Conservation (phyloP, 345 rosid species). For the Gossypium raimondii region DNA sequence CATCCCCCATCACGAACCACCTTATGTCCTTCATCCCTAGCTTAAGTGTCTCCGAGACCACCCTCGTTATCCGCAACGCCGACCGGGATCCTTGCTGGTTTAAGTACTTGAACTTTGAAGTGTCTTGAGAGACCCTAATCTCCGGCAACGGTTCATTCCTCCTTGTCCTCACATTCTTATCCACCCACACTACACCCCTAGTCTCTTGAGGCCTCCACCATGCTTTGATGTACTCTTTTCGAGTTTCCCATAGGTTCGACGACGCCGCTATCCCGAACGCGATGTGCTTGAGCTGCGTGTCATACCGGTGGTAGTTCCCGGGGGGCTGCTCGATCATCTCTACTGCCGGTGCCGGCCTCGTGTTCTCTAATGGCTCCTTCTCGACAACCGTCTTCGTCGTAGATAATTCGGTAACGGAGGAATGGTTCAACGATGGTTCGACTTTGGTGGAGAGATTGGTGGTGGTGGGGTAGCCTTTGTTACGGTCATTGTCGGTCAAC, state of each 20-base stretch:
- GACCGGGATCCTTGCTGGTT: conserved; percentile 64
- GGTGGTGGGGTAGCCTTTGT: conserved; percentile 18
- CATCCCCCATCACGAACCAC: conserved; percentile 91
- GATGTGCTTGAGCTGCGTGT: conserved; percentile 58
- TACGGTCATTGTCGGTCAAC: conserved; percentile 17
- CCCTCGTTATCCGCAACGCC: conserved; percentile 68
- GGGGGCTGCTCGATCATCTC: background rate
- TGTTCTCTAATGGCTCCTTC: background rate
- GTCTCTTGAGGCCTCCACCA: conserved; percentile 76
- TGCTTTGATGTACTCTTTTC: conserved; percentile 74
- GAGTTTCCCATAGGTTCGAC: conserved; percentile 54
- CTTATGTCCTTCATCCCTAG: conserved; percentile 61
- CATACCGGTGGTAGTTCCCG: background rate
- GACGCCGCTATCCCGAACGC: conserved; percentile 77
- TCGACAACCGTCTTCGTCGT: background rate
- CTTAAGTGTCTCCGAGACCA: conserved; percentile 66
- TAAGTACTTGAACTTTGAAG: conserved; percentile 60
- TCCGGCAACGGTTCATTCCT: conserved; percentile 52
- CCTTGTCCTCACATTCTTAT: conserved; percentile 36
- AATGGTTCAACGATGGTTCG: background rate
- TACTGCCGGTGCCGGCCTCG: background rate
- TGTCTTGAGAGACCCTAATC: conserved; percentile 56
- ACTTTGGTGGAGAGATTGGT: conserved; percentile 17
- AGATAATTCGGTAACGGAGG: conserved; percentile 17
- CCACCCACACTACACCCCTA: conserved; percentile 77